These are phyloP conservation scores for Fusarium fracticaudum DNA, from an alignment of 2,329 filamentous ascomycete genomes.

Conservation along the genomic window DNA sequence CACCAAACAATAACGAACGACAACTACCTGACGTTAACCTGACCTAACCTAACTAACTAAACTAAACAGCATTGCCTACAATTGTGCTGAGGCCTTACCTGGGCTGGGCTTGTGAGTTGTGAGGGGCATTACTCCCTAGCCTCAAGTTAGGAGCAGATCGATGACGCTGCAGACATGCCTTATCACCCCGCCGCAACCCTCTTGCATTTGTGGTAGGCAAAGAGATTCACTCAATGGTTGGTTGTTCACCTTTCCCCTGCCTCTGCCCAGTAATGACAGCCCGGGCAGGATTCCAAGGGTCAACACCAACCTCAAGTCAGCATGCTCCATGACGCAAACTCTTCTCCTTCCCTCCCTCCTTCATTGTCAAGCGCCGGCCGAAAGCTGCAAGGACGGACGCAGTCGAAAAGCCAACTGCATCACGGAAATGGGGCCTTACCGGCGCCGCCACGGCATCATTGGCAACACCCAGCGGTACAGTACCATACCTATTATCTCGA, in stretches of 20 bases:
- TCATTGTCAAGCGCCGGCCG: conserved; percentile 15
- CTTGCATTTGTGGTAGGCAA: background rate
- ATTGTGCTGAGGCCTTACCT: background rate
- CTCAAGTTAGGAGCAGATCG: conserved; percentile 11
- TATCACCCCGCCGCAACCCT: conserved; percentile 22
- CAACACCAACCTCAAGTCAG: conserved; percentile 17
- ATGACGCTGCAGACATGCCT: conserved; percentile 35
- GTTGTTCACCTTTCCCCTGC: conserved; percentile 5
- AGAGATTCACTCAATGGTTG: background rate
- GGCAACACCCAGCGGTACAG: conserved; percentile 11
- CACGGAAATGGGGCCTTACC: conserved; percentile 2
- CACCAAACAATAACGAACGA: background rate
- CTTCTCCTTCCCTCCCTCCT: conserved; percentile 1
- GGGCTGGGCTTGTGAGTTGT: background rate
- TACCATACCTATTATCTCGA: background rate
- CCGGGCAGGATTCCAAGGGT: conserved; percentile 37
- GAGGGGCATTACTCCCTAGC: conserved; percentile 4
- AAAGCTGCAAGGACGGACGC: conserved; percentile 24
- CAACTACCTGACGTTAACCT: background rate
- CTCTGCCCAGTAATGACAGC: background rate
- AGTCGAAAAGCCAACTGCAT: conserved; percentile 15
- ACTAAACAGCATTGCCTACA: conserved; percentile 8
- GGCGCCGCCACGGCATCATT: conserved; percentile 39
- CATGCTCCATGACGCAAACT: conserved; percentile 40
- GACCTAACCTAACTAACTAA: background rate